Conservation (phyloP, 1,139 yeast species). For the Lodderomyces parapsilosis region DNA sequence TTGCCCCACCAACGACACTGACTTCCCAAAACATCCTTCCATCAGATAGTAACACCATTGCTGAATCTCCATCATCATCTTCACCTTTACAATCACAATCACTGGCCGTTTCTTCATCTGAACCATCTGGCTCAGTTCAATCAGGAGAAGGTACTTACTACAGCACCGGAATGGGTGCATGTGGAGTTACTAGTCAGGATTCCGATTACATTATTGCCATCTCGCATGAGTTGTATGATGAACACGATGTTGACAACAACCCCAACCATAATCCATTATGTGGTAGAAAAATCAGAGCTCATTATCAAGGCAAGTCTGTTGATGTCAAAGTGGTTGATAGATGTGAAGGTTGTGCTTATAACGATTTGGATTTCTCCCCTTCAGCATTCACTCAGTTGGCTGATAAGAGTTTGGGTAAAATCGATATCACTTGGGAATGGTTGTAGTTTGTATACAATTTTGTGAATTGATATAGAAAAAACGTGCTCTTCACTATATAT, state of each 20-base stretch:
- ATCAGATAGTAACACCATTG: conserved; percentile 7
- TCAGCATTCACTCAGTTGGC: conserved; percentile 40
- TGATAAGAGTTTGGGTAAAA: conserved; percentile 39
- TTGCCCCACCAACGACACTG: conserved; percentile 10
- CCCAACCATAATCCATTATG: conserved; percentile 45
- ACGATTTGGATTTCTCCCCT: conserved; percentile 48
- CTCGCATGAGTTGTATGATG: conserved; percentile 35
- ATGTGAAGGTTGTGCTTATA: conserved; percentile 38
- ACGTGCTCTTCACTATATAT: too few relatives aligned
- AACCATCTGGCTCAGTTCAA: conserved; percentile 12
- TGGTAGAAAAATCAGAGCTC: conserved; percentile 41
- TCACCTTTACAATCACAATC: conserved; percentile 25
- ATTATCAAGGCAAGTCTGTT: conserved; percentile 40
- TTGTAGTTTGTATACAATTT: conserved; percentile 1
- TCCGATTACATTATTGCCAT: conserved; percentile 50
- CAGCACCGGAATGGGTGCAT: conserved; percentile 59
- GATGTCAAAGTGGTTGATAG: conserved; percentile 44
- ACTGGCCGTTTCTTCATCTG: conserved; percentile 16
- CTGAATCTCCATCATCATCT: conserved; percentile 19
- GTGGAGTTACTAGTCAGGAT: conserved; percentile 50
- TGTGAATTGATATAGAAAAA: too few relatives aligned
- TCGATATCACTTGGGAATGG: conserved; percentile 44
- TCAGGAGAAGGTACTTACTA: conserved; percentile 63
- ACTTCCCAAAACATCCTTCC: background rate
- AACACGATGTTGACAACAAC: conserved; percentile 31